Conservation (phyloP, 805 yeast species). For the Tetrapisispora phaffii region DNA sequence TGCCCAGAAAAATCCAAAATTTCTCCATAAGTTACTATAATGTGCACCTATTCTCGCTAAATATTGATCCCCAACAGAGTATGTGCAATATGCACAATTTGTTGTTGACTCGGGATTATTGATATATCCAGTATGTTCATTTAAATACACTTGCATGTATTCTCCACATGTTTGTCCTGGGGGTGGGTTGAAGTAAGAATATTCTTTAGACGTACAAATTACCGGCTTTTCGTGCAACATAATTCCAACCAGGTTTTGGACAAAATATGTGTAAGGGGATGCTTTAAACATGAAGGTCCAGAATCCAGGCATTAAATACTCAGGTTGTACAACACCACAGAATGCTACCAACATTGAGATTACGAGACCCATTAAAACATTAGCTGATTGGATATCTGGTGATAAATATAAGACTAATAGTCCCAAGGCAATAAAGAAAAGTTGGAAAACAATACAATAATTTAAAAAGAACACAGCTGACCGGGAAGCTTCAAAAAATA, state of each 20-base stretch:
- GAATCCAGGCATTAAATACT: slow-evolving; percentile 31
- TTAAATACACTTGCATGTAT: slow-evolving; percentile 15
- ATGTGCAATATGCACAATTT: slow-evolving; percentile 49
- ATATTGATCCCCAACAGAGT: slow-evolving; percentile 43
- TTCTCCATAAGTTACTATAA: slow-evolving; percentile 41
- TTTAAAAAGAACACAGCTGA: slow-evolving; percentile 39
- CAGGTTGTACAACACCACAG: slow-evolving; percentile 34
- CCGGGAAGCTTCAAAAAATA: slow-evolving; percentile 24
- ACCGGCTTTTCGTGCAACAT: slow-evolving; percentile 40
- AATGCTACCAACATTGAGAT: slow-evolving; percentile 29
- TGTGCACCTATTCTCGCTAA: slow-evolving; percentile 30
- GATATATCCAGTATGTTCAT: slow-evolving; percentile 18
- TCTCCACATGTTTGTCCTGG: slow-evolving; percentile 17
- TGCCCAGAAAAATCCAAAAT: slow-evolving; percentile 46
- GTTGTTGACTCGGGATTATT: slow-evolving; percentile 31
- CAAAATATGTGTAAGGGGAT: slow-evolving; percentile 36
- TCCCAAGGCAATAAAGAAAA: slow-evolving; percentile 35
- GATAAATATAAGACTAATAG: slow-evolving; percentile 25
- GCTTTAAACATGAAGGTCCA: slow-evolving; percentile 36
- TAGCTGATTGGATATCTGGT: slow-evolving; percentile 23
- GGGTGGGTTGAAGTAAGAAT: slow-evolving; percentile 15
- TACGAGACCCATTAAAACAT: slow-evolving; percentile 17
- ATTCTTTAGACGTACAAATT: slow-evolving; percentile 30
- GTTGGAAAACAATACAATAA: slow-evolving; percentile 35
- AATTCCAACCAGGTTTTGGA: slow-evolving; percentile 38